Percentiles rank a stretch among this genome's conserved stretches.
Conservation (phyloP, 2,329 filamentous ascomycete genomes). For the Lanzia echinophila region DNA sequence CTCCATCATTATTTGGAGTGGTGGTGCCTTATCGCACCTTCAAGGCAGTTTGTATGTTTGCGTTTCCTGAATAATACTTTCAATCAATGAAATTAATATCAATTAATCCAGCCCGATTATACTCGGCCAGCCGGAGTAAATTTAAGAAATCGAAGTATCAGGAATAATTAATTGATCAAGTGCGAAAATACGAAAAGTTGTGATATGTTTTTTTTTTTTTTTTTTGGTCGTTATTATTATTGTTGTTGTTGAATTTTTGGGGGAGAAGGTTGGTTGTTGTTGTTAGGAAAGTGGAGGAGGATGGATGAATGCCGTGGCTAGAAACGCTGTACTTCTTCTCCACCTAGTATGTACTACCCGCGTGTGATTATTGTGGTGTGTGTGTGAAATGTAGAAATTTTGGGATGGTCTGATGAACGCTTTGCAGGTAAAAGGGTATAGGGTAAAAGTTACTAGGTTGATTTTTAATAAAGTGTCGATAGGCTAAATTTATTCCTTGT, state of each 20-base stretch:
- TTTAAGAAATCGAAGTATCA: not conserved
- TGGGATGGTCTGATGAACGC: too few relatives aligned
- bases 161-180: not conserved
- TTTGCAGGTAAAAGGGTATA: too few relatives aligned
- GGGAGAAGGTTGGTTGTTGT: not conserved
- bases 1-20: constrained; percentile 14
- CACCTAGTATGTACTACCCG: too few relatives aligned
- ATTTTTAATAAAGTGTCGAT: too few relatives aligned
- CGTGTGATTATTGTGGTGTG: too few relatives aligned
- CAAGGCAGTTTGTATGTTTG: not conserved
- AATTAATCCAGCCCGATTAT: constrained; percentile 2
- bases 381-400: too few relatives aligned
- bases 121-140: constrained; percentile 9
- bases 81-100: not conserved
- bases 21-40: constrained; percentile 6
- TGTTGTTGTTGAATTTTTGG: not conserved
- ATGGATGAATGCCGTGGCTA: not conserved
- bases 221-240: not conserved
- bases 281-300: not conserved
- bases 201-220: not conserved
- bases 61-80: not conserved
- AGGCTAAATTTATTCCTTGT: too few relatives aligned
- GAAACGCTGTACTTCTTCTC: too few relatives aligned
- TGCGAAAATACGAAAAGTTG: not conserved
- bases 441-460: too few relatives aligned